These are phyloP conservation scores for Globisporangium lucens DNA, from an alignment of 352 stramenopile species.

Conservation along the genomic window DNA sequence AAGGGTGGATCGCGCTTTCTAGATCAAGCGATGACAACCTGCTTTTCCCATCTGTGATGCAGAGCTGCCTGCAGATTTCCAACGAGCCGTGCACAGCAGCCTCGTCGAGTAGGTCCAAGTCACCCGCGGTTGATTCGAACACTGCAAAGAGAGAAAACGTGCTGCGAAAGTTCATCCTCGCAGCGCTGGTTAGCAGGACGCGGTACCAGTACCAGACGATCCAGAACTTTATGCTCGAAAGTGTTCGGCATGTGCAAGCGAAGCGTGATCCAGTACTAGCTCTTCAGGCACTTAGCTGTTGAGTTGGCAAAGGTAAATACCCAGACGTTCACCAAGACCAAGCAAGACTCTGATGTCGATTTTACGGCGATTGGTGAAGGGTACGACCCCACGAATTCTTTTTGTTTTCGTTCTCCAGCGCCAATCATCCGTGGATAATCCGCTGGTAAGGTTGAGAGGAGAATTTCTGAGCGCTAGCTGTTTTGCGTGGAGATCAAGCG, in stretches of 20 bases:
- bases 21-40: background rate
- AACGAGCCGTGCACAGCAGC: constrained; percentile 6
- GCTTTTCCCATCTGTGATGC: background rate
- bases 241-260: background rate
- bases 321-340: background rate
- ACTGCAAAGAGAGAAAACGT: background rate
- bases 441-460: background rate
- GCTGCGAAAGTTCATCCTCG: constrained; percentile 2
- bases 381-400: too few species aligned
- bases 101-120: background rate
- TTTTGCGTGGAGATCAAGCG: too few species aligned
- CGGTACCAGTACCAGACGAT: constrained; percentile 2
- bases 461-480: background rate
- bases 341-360: background rate
- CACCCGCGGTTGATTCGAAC: background rate
- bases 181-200: background rate
- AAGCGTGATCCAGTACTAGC: background rate
- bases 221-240: constrained; percentile 1
- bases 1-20: constrained; percentile 8
- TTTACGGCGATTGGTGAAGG: too few species aligned
- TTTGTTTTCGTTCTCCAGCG: too few species aligned
- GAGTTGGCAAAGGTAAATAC: background rate
- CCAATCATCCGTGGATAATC: background rate
- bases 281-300: background rate
- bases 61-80: constrained; percentile 14